phyloP scores from a whole-genome alignment of 2,329 filamentous ascomycete genomes.

The Botrytis fragariae region DNA sequence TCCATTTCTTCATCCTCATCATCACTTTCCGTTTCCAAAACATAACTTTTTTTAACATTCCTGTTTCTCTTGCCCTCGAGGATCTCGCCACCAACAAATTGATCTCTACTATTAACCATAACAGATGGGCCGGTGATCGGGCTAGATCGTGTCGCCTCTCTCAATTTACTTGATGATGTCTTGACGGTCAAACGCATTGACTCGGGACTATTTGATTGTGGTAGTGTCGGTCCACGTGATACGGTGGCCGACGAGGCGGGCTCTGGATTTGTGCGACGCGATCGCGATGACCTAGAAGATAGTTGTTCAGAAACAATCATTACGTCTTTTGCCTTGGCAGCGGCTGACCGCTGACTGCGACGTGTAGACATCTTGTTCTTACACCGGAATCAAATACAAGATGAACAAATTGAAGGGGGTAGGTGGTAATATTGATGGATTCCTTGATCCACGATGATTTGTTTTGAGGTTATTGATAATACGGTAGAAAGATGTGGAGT shows the following conservation, averaged over 20 bases:
- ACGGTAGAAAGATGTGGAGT: conserved; percentile 8
- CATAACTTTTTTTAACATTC: conserved; percentile 40
- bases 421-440: conserved; percentile 11
- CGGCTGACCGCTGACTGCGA: conserved; percentile 36
- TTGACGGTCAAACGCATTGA: conserved; percentile 39
- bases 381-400: conserved; percentile 18
- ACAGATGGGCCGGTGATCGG: conserved; percentile 25
- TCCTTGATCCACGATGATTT: conserved; percentile 17
- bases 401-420: conserved; percentile 9
- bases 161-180: conserved; percentile 38
- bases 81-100: conserved; percentile 36
- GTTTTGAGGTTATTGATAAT: conserved; percentile 17
- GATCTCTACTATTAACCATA: conserved; percentile 28
- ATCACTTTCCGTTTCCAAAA: conserved; percentile 47
- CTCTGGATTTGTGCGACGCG: conserved; percentile 34
- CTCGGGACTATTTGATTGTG: conserved; percentile 30
- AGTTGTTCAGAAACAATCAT: conserved; percentile 33
- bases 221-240: conserved; percentile 34
- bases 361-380: conserved; percentile 32
- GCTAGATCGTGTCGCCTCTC: conserved; percentile 36
- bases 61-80: conserved; percentile 37
- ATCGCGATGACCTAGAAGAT: conserved; percentile 32
- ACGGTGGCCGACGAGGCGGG: conserved; percentile 33
- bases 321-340: conserved; percentile 33
- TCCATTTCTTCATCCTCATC: conserved; percentile 41